Evolutionary conservation across 2,329 filamentous ascomycete species (phyloP).

Genomic region (Ophiostoma montium): DNA sequence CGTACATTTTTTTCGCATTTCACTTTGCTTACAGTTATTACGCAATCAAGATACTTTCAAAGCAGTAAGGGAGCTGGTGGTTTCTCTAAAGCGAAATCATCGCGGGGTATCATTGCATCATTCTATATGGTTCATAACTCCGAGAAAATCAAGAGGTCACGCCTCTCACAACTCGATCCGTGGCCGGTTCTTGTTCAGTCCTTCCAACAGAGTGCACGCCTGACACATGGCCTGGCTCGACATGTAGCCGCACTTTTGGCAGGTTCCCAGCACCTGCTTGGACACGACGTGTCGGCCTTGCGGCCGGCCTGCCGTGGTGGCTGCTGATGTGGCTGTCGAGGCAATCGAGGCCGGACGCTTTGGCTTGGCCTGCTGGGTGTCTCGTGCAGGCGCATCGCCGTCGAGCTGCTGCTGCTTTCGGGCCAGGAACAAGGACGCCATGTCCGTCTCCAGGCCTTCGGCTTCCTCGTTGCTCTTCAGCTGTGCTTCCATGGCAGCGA

Average conservation of each 20-base stretch:
- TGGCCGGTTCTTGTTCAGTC: constrained; percentile 66
- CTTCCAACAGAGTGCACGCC: constrained; percentile 79
- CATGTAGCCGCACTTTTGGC: constrained; percentile 82
- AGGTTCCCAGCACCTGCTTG: constrained; percentile 69
- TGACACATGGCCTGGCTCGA: constrained; percentile 91
- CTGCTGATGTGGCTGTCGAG: neutral
- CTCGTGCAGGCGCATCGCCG: constrained; percentile 8
- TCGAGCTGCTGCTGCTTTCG: constrained; percentile 18
- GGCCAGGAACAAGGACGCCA: constrained; percentile 33
- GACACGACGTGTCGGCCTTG: constrained; percentile 21
- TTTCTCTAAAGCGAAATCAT: neutral
- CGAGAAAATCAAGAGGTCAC: neutral
- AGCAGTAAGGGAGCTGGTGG: neutral
- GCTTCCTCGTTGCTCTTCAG: constrained; percentile 51
- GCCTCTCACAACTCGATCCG: constrained; percentile 42
- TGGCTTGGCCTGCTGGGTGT: constrained; percentile 11
- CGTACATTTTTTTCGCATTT: neutral
- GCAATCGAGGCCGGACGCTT: neutral
- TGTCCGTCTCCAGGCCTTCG: constrained; percentile 49
- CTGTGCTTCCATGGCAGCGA: constrained; percentile 67
- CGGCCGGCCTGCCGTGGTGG: neutral
- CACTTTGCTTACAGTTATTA: neutral
- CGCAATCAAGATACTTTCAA: neutral
- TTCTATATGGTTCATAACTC: neutral
- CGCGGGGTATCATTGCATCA: constrained; percentile 4